A percentile compares a stretch with the other conserved stretches of the same genome.
Evolutionary conservation across 1,284 basidiomycete genomes (phyloP).

Genomic region (Moesziomyces antarcticus): DNA sequence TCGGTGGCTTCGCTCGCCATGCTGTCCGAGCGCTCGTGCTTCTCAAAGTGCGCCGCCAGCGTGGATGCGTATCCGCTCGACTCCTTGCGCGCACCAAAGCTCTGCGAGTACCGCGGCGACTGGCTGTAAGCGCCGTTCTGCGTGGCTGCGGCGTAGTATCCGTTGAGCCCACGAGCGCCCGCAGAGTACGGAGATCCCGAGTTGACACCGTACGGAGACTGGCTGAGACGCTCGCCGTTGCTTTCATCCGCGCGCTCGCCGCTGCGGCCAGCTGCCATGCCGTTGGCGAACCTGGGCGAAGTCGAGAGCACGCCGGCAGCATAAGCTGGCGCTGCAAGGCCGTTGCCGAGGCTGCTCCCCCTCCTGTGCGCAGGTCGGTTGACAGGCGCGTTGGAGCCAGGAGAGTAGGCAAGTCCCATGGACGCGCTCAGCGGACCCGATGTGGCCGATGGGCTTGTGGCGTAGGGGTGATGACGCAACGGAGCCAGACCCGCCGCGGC

Average conservation of each 20-base stretch:
- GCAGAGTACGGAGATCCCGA: constrained; percentile 36
- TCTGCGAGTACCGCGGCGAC: constrained; percentile 39
- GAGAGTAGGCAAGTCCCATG: constrained; percentile 55
- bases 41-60: constrained; percentile 45
- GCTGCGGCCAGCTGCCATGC: constrained; percentile 13
- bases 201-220: constrained; percentile 35
- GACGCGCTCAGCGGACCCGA: constrained; percentile 51
- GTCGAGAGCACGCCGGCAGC: constrained; percentile 45
- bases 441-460: constrained; percentile 47
- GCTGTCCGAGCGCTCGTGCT: constrained; percentile 51
- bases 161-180: constrained; percentile 30
- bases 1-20: constrained; percentile 51
- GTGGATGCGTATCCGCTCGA: constrained; percentile 32
- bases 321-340: constrained; percentile 43
- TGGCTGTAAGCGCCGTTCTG: constrained; percentile 43
- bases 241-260: constrained; percentile 13
- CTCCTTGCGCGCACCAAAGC: constrained; percentile 38
- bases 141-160: constrained; percentile 35
- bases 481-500: constrained; percentile 24
- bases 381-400: constrained; percentile 50
- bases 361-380: constrained; percentile 43
- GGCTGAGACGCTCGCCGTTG: constrained; percentile 27
- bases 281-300: constrained; percentile 40
- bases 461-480: constrained; percentile 54
- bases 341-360: constrained; percentile 52